Percentiles rank a stretch among this genome's conserved stretches.
phyloP scores from a whole-genome alignment of 192 early-diverging fungal genomes.

The Umbelopsis isabellina region DNA sequence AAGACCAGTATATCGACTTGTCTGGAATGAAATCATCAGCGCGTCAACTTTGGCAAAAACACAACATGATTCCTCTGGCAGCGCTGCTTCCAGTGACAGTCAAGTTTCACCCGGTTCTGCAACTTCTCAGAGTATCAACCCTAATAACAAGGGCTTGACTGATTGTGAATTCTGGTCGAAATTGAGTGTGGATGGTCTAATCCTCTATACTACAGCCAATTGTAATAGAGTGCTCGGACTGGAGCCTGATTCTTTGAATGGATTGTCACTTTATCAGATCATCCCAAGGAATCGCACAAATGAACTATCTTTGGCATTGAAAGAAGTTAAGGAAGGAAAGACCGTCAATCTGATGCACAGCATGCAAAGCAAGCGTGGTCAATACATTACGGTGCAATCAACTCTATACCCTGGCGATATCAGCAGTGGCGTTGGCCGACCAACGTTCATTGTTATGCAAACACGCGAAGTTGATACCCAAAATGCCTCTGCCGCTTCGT shows the following conservation, averaged over 20 bases:
- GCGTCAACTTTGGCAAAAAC: neutral
- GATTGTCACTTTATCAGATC: conserved; percentile 48
- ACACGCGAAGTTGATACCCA: neutral
- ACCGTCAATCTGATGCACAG: conserved; percentile 39
- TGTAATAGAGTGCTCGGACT: conserved; percentile 36
- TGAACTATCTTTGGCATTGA: conserved; percentile 42
- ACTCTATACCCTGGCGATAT: conserved; percentile 48
- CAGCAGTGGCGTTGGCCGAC: conserved; percentile 6
- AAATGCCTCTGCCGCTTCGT: neutral
- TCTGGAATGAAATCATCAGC: conserved; percentile 20
- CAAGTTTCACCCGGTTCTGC: neutral
- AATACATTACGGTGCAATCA: conserved; percentile 38
- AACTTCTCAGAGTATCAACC: too few species aligned
- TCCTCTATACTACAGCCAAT: conserved; percentile 50
- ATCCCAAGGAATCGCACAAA: conserved; percentile 48
- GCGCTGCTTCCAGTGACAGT: neutral
- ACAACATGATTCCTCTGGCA: neutral
- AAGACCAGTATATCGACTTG: conserved; percentile 43
- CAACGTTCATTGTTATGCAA: conserved; percentile 39
- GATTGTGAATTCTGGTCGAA: conserved; percentile 69
- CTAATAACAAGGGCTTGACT: conserved; percentile 60
- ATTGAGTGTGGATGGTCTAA: conserved; percentile 54
- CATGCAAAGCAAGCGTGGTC: conserved; percentile 45
- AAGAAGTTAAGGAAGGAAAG: conserved; percentile 40
- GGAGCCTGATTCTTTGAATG: conserved; percentile 39